A percentile compares a stretch with the other conserved stretches of the same genome.
These are phyloP conservation scores for Clitoria ternatea DNA, from an alignment of 306 rosid species.

Conservation along the genomic window DNA sequence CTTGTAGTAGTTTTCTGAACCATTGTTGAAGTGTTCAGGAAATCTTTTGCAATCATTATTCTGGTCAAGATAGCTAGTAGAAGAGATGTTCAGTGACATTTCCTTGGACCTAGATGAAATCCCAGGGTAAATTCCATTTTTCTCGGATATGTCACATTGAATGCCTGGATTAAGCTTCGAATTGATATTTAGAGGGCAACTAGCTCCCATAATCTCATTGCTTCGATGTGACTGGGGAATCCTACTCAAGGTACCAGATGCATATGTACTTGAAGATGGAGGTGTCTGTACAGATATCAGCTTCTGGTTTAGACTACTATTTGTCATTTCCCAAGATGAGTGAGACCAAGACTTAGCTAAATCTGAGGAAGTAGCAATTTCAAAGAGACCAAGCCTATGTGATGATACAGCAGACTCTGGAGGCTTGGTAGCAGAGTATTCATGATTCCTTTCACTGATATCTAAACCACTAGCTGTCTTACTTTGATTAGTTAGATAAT, in stretches of 20 bases:
- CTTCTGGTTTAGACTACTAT: slow-evolving; percentile 52
- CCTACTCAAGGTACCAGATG: slow-evolving; percentile 43
- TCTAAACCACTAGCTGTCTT: slow-evolving; percentile 44
- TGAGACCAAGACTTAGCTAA: slow-evolving; percentile 55
- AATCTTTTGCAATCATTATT: slow-evolving; percentile 35
- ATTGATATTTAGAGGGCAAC: slow-evolving; percentile 53
- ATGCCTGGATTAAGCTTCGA: slow-evolving; percentile 44
- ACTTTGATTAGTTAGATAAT: slow-evolving; percentile 40
- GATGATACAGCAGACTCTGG: slow-evolving; percentile 41
- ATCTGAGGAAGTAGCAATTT: slow-evolving; percentile 44
- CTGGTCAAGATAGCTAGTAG: slow-evolving; percentile 41
- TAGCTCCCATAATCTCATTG: slow-evolving; percentile 55
- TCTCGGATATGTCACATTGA: slow-evolving; percentile 42
- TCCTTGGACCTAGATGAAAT: slow-evolving; percentile 59
- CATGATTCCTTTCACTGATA: slow-evolving; percentile 43
- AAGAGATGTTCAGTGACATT: slow-evolving; percentile 33
- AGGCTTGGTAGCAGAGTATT: slow-evolving; percentile 38
- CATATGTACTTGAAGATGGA: slow-evolving; percentile 44
- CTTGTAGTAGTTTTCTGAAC: slow-evolving; percentile 29
- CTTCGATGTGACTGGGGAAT: slow-evolving; percentile 57
- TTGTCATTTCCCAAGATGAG: slow-evolving; percentile 60
- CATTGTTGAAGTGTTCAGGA: slow-evolving; percentile 42
- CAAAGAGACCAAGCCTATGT: slow-evolving; percentile 41
- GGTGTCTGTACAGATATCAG: slow-evolving; percentile 48
- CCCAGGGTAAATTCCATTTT: slow-evolving; percentile 59